These are phyloP conservation scores for Trypanosoma caninum DNA, from an alignment of 208 protist species.

Conservation along the genomic window DNA sequence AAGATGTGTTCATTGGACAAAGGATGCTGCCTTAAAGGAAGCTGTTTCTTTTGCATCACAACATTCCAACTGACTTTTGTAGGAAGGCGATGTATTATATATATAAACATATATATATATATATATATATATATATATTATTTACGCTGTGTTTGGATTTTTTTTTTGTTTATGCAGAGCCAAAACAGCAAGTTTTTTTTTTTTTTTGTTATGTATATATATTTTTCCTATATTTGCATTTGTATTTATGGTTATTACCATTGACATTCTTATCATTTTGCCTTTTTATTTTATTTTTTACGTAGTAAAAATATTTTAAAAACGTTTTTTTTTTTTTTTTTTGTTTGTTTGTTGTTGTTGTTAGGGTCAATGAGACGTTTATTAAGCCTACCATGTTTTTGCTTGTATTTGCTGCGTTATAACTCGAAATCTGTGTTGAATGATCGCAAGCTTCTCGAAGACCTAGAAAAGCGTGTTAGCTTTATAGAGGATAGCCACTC, in stretches of 20 bases:
- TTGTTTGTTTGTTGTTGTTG: neutral
- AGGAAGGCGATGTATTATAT: slow-evolving; percentile 11
- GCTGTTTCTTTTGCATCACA: slow-evolving; percentile 29
- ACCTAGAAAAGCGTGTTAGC: slow-evolving; percentile 39
- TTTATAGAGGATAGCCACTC: slow-evolving; percentile 55
- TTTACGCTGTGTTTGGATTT: neutral
- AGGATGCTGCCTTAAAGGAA: slow-evolving; percentile 71
- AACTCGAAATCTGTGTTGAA: neutral
- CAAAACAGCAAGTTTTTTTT: too few relatives aligned
- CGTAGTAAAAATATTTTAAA: neutral
- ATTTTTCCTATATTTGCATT: slow-evolving; percentile 1
- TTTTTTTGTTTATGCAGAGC: slow-evolving; percentile 4
- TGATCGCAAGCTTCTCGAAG: slow-evolving; percentile 24
- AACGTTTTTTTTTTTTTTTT: slow-evolving; percentile 13
- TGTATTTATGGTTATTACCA: neutral
- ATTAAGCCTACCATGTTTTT: neutral
- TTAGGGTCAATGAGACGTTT: slow-evolving; percentile 28
- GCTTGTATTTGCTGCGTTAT: neutral
- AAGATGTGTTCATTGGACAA: slow-evolving; percentile 66
- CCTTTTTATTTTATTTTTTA: slow-evolving; percentile 9
- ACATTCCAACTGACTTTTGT: neutral
- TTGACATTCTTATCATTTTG: neutral
- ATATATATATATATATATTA: slow-evolving; percentile 12
- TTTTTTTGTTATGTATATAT: neutral
- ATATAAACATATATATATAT: slow-evolving; percentile 13